A percentile compares a stretch with the other conserved stretches of the same genome.
phyloP scores from a whole-genome alignment of 768 basidiomycete species.

The Psilocybe subaeruginosa region DNA sequence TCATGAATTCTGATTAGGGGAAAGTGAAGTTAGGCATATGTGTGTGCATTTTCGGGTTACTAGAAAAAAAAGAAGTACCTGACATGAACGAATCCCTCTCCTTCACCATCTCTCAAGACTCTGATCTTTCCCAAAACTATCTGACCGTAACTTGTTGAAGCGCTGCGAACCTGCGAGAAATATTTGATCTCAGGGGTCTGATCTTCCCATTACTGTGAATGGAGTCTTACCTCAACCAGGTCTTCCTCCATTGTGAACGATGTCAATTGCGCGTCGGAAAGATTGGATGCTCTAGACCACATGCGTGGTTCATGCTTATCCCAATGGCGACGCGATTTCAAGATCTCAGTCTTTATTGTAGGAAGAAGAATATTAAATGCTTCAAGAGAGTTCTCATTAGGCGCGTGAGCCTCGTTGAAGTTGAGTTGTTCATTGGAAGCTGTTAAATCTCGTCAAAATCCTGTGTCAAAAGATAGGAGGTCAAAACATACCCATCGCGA shows the following conservation, averaged over 20 bases:
- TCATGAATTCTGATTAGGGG: slow-evolving; percentile 62
- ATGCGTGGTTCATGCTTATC: slow-evolving; percentile 71
- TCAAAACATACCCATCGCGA: slow-evolving; percentile 11
- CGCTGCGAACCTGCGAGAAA: slow-evolving; percentile 48
- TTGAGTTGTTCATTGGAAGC: slow-evolving; percentile 59
- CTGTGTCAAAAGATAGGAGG: neutral
- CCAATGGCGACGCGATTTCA: slow-evolving; percentile 72
- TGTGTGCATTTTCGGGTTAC: too few relatives aligned
- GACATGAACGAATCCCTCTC: slow-evolving; percentile 72
- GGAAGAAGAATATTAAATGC: slow-evolving; percentile 62
- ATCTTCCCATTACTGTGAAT: slow-evolving; percentile 33
- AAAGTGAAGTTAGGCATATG: too few relatives aligned
- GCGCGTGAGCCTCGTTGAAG: slow-evolving; percentile 62
- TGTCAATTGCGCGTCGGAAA: slow-evolving; percentile 57
- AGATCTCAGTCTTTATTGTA: slow-evolving; percentile 65
- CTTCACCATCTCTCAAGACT: slow-evolving; percentile 65
- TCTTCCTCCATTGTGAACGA: slow-evolving; percentile 51
- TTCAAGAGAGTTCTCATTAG: slow-evolving; percentile 60
- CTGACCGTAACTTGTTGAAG: slow-evolving; percentile 62
- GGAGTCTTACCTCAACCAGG: slow-evolving; percentile 38
- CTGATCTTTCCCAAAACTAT: slow-evolving; percentile 79
- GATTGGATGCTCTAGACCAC: slow-evolving; percentile 62
- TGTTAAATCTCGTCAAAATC: slow-evolving; percentile 22
- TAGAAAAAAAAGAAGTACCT: slow-evolving; percentile 42
- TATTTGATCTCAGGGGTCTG: slow-evolving; percentile 5